Base-by-base conservation (phyloP, 2,329 filamentous ascomycete genomes). In the Myrmaecium sp. region DNA sequence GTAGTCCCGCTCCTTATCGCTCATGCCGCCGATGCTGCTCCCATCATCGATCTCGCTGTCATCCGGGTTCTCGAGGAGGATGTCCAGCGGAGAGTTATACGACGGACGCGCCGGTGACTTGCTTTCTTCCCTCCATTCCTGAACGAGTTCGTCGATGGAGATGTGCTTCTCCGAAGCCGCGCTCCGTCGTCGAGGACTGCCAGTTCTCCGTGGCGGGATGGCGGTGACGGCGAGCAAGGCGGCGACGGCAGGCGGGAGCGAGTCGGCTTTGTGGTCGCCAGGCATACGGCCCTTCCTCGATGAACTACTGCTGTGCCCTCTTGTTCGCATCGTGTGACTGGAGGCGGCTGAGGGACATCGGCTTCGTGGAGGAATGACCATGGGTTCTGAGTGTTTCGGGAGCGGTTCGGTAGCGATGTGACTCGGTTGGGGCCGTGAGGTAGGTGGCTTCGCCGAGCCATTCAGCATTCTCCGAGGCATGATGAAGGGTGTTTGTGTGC, bases 161-260 rank as follows among this genome's bases (percentile, higher is more conserved):
- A 62, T 54, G 11, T 44, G 46, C 31, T 51, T 49, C 29, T 50
- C 40, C 43, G 35, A 51, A 42, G 43, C 55, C 47, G 48, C 33
- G 5, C 24, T 25, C 8, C 48, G 47, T 6, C 50, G 49, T 33
- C 49, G 46, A 3, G 48, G 51, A 23, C 48, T 47, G 22, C 48
- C 47, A 14, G 25, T 12, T 6, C 27, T 34, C 14, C 38, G 44
- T 31, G 61, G 62, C 3, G 67, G 68, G 25, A 74, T 73, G 3
- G 64, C 51, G 2, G 69, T 74, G 23, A 68, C 59, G 29, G 68
- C 63, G 17, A 74, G 49, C 29, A 74, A 49, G 6, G 64, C 65
- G 14, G 64, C 65, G 26, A 71, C 58, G 13, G 65, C 58, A n/a
- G 60, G 55, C 10, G 64, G 62, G 4, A 69, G 41, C 6, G 57